Evolutionary conservation across 768 basidiomycete species (phyloP).

Genomic region (Mycena kentingensis): DNA sequence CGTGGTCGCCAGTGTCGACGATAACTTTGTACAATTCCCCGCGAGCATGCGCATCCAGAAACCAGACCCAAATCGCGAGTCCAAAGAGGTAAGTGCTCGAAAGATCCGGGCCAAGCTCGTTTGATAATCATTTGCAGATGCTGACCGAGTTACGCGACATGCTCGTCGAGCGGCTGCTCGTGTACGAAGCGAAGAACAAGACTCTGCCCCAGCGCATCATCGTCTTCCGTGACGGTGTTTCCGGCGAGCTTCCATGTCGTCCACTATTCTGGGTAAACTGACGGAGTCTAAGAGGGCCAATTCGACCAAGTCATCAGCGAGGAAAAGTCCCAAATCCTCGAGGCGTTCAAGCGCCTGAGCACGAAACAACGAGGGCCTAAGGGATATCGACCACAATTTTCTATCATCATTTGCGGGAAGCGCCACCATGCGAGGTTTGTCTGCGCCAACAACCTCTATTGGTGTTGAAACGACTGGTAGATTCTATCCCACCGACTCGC

Average conservation of each 20-base stretch:
- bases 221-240: slow-evolving; percentile 82
- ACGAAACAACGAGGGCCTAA: slow-evolving; percentile 40
- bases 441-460: slow-evolving; percentile 19
- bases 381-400: slow-evolving; percentile 61
- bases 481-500: slow-evolving; percentile 56
- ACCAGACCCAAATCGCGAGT: slow-evolving; percentile 24
- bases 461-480: slow-evolving; percentile 28
- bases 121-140: slow-evolving; percentile 53
- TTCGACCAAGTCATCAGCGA: slow-evolving; percentile 59
- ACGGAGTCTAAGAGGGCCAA: slow-evolving; percentile 59
- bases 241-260: slow-evolving; percentile 48
- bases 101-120: not conserved
- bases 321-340: slow-evolving; percentile 63
- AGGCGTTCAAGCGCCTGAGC: slow-evolving; percentile 58
- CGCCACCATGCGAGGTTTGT: slow-evolving; percentile 62
- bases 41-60: slow-evolving; percentile 71
- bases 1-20: slow-evolving; percentile 76
- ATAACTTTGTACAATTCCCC: slow-evolving; percentile 64
- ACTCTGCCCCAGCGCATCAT: slow-evolving; percentile 66
- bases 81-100: slow-evolving; percentile 35
- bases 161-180: slow-evolving; percentile 68
- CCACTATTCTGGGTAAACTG: not conserved
- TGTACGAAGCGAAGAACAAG: slow-evolving; percentile 58
- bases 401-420: slow-evolving; percentile 83
- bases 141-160: slow-evolving; percentile 63